Evolutionary conservation across 2,329 filamentous ascomycete species (phyloP), one percentile per base, ranked within the genome.

Genomic region (Trichoderma arundinaceum): DNA sequence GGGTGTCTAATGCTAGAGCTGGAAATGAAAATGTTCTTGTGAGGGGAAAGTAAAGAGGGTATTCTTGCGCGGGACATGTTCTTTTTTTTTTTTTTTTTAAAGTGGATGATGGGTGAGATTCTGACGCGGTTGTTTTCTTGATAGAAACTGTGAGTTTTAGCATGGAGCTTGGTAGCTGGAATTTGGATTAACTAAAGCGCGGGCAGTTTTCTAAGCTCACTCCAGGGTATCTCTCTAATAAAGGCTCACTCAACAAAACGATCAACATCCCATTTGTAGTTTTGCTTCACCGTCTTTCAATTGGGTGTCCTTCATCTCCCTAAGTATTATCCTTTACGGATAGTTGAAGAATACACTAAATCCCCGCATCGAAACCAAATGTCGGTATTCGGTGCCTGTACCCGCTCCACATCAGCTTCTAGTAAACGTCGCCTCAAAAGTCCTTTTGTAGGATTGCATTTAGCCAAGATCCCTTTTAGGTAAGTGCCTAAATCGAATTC

Each of bases 381-480:
- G 2, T 41, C 57, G 13, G 43, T 33, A 12, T 17, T 28, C 35
- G 44, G 54, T 15, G n/a, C 44, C 13, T 49, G 35, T 43, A 57
- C 22, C 35, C 58, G 35, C 58, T 61, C 58, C 58, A 39, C 57
- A 60, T 17, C 38, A 43, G 17, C 44, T 38, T 41, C 22, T 38
- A 41, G 46, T 39, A n/a, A 60, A 28, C 35, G 8, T 38, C 33
- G 19, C 22, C 22, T 38, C 43, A 38, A 46, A 41, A 49, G 46
- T 32, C 19, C 58, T 51, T 61, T 61, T 61, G 46, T 32, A 19
- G 19, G 35, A 61, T 5, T 41, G 35, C n/a, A 61, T 51, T 61
- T 61, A 61, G 58, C 58, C 58, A 32, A 33, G 58, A 41, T 51
- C 58, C 58, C 51, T n/a, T 51, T 61, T 9, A 32, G 57, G 32